Percentiles rank a stretch among this genome's conserved stretches.
Evolutionary conservation across 495 filamentous ascomycete genomes (phyloP).

Genomic region (Neurospora sp.): DNA sequence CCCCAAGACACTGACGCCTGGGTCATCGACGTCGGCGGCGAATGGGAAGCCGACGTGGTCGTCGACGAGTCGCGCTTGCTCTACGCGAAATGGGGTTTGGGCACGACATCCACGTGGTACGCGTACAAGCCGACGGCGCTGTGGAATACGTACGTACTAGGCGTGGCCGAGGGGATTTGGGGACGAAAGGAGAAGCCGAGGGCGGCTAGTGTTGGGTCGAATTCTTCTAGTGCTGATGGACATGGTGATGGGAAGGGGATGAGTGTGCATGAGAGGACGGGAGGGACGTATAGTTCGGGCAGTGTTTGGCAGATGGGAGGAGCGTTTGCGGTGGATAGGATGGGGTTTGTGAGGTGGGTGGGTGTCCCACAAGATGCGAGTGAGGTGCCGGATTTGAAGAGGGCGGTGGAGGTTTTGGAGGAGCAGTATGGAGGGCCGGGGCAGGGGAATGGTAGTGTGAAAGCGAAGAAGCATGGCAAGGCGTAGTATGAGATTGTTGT

Average conservation of each 20-base stretch:
- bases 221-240: background rate
- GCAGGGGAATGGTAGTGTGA: conserved; percentile 33
- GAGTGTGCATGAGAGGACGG: background rate
- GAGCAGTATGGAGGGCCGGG: conserved; percentile 3
- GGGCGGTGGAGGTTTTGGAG: conserved; percentile 29
- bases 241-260: background rate
- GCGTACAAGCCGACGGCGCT: conserved; percentile 32
- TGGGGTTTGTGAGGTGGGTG: conserved; percentile 40
- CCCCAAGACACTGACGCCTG: conserved; percentile 40
- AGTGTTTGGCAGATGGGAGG: conserved; percentile 47
- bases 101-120: conserved; percentile 41
- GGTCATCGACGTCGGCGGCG: conserved; percentile 42
- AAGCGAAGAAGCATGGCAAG: background rate
- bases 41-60: conserved; percentile 41
- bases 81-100: conserved; percentile 47
- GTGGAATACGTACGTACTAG: conserved; percentile 38
- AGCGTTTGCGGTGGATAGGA: conserved; percentile 42
- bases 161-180: conserved; percentile 45
- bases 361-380: conserved; percentile 31
- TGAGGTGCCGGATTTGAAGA: conserved; percentile 40
- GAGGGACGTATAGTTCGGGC: background rate
- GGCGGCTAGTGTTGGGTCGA: conserved; percentile 24
- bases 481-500: conserved; percentile 10
- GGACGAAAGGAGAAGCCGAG: conserved; percentile 29
- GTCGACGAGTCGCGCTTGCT: conserved; percentile 41